Conservation (phyloP, 345 rosid genomes). For the Orychophragmus violaceus region DNA sequence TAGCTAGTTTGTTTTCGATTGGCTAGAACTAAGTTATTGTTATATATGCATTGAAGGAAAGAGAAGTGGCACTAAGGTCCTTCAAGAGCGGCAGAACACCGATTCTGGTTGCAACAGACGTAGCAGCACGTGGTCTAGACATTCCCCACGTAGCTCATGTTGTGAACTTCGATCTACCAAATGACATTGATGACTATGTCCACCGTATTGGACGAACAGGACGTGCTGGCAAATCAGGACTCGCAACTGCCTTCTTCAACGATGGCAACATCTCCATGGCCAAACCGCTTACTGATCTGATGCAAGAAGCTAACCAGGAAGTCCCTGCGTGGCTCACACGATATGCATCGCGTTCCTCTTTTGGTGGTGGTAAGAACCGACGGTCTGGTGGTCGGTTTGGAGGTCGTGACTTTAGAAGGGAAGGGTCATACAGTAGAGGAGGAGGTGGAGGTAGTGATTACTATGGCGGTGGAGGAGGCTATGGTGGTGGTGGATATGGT, state of each 20-base stretch:
- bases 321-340: constrained; percentile 92
- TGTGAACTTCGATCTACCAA: constrained; percentile 92
- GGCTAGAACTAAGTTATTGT: constrained; percentile 1
- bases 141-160: constrained; percentile 94
- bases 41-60: constrained; percentile 53
- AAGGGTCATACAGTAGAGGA: constrained; percentile 52
- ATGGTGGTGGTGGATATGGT: constrained; percentile 37
- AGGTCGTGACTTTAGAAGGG: constrained; percentile 80
- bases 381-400: constrained; percentile 86
- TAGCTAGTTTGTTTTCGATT: not conserved
- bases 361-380: constrained; percentile 57
- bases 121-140: constrained; percentile 79
- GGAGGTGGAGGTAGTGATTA: constrained; percentile 41
- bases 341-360: constrained; percentile 67
- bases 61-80: constrained; percentile 78
- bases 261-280: constrained; percentile 74
- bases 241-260: constrained; percentile 94
- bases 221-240: constrained; percentile 86
- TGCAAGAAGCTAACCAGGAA: constrained; percentile 95
- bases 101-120: constrained; percentile 93
- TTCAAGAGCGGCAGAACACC: constrained; percentile 89
- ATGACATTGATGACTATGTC: constrained; percentile 94
- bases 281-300: constrained; percentile 59
- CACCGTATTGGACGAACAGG: constrained; percentile 99
- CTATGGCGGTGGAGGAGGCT: constrained; percentile 42